Evolutionary conservation across 176 grass and related monocot genomes (phyloP).

Genomic region (Rhynchospora tenuis): DNA sequence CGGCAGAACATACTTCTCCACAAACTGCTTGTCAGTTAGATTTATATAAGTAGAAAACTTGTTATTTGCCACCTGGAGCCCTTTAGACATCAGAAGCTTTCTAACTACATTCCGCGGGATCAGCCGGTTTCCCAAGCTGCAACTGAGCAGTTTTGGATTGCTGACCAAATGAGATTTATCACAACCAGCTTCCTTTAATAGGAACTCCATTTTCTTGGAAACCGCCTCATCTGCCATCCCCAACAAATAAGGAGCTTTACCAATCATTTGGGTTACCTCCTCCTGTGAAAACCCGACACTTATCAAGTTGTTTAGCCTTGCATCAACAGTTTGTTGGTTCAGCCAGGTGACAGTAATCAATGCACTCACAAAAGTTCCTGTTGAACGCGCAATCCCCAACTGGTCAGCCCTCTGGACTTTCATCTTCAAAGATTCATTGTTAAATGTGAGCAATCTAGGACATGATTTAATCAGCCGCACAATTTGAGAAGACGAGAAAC

Average conservation of each 20-base stretch:
- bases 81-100: constrained; percentile 28
- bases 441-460: not conserved
- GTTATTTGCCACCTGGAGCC: no score
- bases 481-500: constrained; percentile 30
- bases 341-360: not conserved
- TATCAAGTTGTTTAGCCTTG: constrained; percentile 28
- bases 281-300: constrained; percentile 28
- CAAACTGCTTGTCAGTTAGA: constrained; percentile 13
- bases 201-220: constrained; percentile 27
- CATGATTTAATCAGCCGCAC: not conserved
- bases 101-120: constrained; percentile 23
- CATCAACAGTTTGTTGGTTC: constrained; percentile 2
- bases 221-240: not conserved
- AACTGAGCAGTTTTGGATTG: not conserved
- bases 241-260: constrained; percentile 17
- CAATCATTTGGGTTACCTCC: not conserved
- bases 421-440: not conserved
- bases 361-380: not conserved
- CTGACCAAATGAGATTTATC: constrained; percentile 2
- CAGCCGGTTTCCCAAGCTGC: constrained; percentile 37
- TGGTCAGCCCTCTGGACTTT: not conserved
- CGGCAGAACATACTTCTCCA: no score
- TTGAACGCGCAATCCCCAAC: constrained; percentile 23
- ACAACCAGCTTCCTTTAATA: constrained; percentile 11
- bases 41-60: no score